Base-by-base conservation (phyloP, 2,329 filamentous ascomycete genomes). In the Hymenoscyphus salicellus region DNA sequence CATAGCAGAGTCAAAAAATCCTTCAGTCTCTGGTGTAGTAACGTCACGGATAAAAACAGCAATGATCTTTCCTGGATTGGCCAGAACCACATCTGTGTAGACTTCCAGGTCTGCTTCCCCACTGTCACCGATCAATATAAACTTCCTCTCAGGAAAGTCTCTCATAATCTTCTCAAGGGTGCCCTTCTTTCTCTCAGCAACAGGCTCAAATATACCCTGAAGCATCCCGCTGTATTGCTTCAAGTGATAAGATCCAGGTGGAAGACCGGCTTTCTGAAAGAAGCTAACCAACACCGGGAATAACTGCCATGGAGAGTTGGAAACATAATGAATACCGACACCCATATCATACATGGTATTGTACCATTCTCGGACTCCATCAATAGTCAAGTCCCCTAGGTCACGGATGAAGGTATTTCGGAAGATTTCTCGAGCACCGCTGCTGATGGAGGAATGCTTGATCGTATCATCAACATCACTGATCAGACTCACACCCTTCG, bases 221-320 rank as follows among this genome's bases (percentile, higher is more conserved):
- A 99, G 82, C 92, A 98, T 97, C 58, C 96, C 95, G 66, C 87
- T 92, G 77, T 99, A 99, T 70, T 96, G 92, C 77, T 99, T 99
- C 70, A 99, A 78, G 75, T 99, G 96, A 70, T 98, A 91, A 0
- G 94, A 97, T 0, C 95, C 96, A 0, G 86, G 86, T 0, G 95
- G 95, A 1, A 99, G 80, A 1, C 90, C 90, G 6, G 91, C 90
- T 49, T 89, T 78, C 69, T 88, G 87, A 76, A 98, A 96, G 75
- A 90, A 99, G 61, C 86, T 92, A 5, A 91, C 89, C 11, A 99
- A 80, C 2, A 98, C 87, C 0, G 95, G 95, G 72, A 92, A 99
- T 6, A 99, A 83, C 76, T 99, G 96, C 96, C 96, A 99, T 0
- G 95, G 95, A 60, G 94, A 96, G 77, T 99, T 99, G n/a, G 95